Evolutionary conservation across 306 rosid genomes (phyloP), one percentile per base, ranked within the genome.

Genomic region (Cucurbita ficifolia): DNA sequence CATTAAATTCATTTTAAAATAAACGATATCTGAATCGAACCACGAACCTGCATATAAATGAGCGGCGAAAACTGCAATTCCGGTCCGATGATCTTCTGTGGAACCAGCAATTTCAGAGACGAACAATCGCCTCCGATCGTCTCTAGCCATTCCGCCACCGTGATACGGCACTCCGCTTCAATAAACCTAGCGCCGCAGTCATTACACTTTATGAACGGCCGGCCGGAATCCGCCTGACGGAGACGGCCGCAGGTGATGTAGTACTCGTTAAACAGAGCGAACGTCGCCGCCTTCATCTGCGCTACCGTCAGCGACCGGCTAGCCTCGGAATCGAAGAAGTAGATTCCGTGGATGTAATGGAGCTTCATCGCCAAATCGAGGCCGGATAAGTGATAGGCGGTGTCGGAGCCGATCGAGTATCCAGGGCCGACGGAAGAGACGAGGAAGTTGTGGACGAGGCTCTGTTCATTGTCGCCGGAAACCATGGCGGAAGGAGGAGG

Each of bases 291-390:
- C 72, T 93, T 93, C 0, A 93, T 79, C n/a, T 63, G 72, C 79
- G 12, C 1, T 1, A 45, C n/a, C 46, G 78, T 81, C 12, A 93
- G 17, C 40, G 5, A 5, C 10, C 6, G 17, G 7, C 63, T 57
- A n/a, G 63, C 63, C 40, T 57, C 38, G 10, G 63, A 57, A 24
- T 57, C 68, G 57, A 88, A 88, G 19, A 88, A 86, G 78, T 90
- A 90, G 16, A 93, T 78, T 0, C 75, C 87, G 65, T 72, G 84
- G 0, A 90, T 82, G 76, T 93, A 90, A 81, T 93, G 98, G 13
- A 93, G 88, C 76, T 90, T 93, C 93, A 88, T 84, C 82, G 96
- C 96, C 79, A 93, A 71, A 83, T 93, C 96, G 22, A 88, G 13
- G 11, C 84, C 82, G 2, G 68, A 21, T 0, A 77, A 89, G 52